Conservation (phyloP, 202 grass and related monocot species). For the Bolboschoenoplectus hybrid region DNA sequence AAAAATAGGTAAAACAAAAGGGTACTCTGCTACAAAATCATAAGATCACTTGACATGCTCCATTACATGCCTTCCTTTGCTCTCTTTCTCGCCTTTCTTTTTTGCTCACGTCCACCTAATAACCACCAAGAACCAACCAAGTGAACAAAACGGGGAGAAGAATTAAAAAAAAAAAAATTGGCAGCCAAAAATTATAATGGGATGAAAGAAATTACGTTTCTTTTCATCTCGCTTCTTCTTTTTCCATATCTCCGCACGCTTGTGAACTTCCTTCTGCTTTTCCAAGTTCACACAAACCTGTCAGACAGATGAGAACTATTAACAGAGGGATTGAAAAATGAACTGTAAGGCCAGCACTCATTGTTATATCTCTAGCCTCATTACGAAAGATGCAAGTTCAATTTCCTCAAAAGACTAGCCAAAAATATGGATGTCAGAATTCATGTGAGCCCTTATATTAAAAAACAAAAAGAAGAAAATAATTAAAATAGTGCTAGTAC, state of each 20-base stretch:
- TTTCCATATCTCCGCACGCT: slow-evolving; percentile 61
- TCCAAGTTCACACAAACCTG: slow-evolving; percentile 91
- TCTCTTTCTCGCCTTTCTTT: slow-evolving; percentile 68
- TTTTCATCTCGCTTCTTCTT: slow-evolving; percentile 78
- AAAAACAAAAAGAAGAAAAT: not conserved
- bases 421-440: not conserved
- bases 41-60: not conserved
- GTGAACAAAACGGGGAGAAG: slow-evolving; percentile 22
- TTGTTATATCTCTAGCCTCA: not conserved
- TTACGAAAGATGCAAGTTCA: slow-evolving; percentile 18
- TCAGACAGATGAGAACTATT: slow-evolving; percentile 29
- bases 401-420: not conserved
- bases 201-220: slow-evolving; percentile 61
- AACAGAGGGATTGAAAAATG: slow-evolving; percentile 25
- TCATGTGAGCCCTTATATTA: not conserved
- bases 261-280: slow-evolving; percentile 73
- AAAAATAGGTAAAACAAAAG: not conserved
- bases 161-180: not conserved
- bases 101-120: slow-evolving; percentile 69
- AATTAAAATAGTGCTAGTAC: not conserved
- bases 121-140: slow-evolving; percentile 11
- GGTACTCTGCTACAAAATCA: slow-evolving; percentile 27
- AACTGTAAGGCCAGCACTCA: not conserved
- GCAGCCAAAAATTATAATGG: slow-evolving; percentile 2
- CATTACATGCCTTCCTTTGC: slow-evolving; percentile 59